phyloP scores from a whole-genome alignment of 2,329 filamentous ascomycete species.

The Phoma sp. region DNA sequence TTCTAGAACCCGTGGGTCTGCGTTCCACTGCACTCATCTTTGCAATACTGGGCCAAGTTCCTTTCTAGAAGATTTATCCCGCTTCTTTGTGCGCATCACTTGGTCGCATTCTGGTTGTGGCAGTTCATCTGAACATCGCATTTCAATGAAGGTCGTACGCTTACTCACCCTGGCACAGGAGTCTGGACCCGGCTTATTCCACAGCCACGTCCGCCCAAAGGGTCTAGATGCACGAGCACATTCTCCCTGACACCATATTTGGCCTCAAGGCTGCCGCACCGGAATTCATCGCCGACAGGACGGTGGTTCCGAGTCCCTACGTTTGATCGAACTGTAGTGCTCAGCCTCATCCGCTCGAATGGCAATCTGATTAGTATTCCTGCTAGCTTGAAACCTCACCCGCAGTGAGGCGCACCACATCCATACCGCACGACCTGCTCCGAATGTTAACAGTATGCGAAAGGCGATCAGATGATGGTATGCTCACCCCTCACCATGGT shows the following conservation, averaged over 20 bases:
- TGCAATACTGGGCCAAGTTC: not conserved
- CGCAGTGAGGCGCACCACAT: not conserved
- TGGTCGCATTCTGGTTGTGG: not conserved
- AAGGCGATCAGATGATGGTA: not conserved
- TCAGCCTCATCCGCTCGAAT: constrained; percentile 3
- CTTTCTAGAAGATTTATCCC: not conserved
- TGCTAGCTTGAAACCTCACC: not conserved
- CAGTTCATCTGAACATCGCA: not conserved
- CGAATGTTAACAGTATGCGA: not conserved
- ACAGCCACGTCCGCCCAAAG: not conserved
- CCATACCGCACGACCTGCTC: not conserved
- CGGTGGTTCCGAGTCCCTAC: constrained; percentile 1
- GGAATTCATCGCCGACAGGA: not conserved
- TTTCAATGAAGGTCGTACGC: constrained; percentile 3
- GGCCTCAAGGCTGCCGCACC: not conserved
- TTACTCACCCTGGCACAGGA: constrained; percentile 3
- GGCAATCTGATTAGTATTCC: not conserved
- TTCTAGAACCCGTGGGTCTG: not conserved
- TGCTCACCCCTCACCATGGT: not conserved
- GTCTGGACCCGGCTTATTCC: constrained; percentile 1
- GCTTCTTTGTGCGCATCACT: not conserved
- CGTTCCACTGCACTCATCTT: not conserved
- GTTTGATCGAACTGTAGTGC: not conserved
- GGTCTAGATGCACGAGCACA: constrained; percentile 11
- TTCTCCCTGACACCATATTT: not conserved